Evolutionary conservation across 148 eudicot species (phyloP).

Genomic region (Salicornia ramosissima): DNA sequence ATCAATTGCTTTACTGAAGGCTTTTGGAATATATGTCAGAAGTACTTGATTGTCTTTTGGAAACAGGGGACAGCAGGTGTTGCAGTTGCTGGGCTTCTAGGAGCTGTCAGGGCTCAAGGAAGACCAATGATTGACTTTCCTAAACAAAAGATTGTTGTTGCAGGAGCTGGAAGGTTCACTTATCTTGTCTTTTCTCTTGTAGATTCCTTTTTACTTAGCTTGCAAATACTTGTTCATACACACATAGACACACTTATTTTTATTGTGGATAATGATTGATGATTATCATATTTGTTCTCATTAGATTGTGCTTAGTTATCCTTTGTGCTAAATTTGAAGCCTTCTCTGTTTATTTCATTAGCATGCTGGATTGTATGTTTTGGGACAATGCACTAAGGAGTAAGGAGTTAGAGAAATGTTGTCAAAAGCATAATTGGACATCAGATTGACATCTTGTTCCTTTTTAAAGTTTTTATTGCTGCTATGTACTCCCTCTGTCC

Average conservation of each 20-base stretch:
- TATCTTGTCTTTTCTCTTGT: slow-evolving; percentile 11
- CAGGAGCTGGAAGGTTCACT: slow-evolving; percentile 96
- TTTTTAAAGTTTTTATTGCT: no score
- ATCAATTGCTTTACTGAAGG: background rate
- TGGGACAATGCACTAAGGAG: no score
- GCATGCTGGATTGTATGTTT: background rate
- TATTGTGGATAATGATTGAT: background rate
- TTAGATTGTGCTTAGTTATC: background rate
- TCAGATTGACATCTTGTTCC: no score
- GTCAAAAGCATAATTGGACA: no score
- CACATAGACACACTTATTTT: background rate
- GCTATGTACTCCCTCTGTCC: no score
- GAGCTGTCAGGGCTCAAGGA: slow-evolving; percentile 99
- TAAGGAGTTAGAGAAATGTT: no score
- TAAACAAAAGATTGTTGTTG: slow-evolving; percentile 93
- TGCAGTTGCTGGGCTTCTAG: slow-evolving; percentile 96
- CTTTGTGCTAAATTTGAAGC: background rate
- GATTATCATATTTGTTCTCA: background rate
- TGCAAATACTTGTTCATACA: background rate
- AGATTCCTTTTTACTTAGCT: background rate
- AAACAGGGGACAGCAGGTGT: slow-evolving; percentile 98
- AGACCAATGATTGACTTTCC: slow-evolving; percentile 95
- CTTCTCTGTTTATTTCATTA: background rate
- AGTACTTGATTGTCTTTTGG: slow-evolving; percentile 16
- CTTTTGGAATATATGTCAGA: background rate